phyloP scores from a whole-genome alignment of 345 rosid genomes.

The Linum trigynum region DNA sequence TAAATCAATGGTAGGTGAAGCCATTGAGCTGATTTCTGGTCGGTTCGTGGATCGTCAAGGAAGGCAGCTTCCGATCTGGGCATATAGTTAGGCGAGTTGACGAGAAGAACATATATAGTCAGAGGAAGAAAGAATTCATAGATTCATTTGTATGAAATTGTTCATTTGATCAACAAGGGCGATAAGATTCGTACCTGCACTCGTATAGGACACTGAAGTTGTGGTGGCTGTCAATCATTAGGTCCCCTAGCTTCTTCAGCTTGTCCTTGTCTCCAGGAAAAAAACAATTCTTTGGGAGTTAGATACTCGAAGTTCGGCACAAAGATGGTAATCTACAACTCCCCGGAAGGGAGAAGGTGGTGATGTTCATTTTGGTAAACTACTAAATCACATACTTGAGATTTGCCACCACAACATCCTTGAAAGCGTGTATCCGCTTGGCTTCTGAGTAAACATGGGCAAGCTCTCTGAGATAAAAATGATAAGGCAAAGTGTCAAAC shows the following conservation, averaged over 20 bases:
- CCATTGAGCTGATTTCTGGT: too few species aligned
- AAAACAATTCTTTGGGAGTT: conserved; percentile 4
- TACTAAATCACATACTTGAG: conserved; percentile 32
- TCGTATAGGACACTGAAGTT: conserved; percentile 84
- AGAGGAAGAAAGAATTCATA: too few species aligned
- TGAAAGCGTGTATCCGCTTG: conserved; percentile 67
- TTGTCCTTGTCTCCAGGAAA: conserved; percentile 69
- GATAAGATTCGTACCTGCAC: conserved; percentile 59
- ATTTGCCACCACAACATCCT: conserved; percentile 60
- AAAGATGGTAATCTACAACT: too few species aligned
- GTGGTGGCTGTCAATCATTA: conserved; percentile 90
- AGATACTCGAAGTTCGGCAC: not conserved
- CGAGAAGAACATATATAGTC: too few species aligned
- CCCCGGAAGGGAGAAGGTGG: too few species aligned
- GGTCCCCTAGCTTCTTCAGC: conserved; percentile 78
- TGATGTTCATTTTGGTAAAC: conserved; percentile 1
- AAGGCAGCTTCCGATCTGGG: too few species aligned
- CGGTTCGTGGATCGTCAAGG: too few species aligned
- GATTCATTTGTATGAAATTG: too few species aligned
- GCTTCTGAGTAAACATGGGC: conserved; percentile 91
- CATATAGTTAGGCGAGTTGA: too few species aligned
- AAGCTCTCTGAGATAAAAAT: conserved; percentile 49
- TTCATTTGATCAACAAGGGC: not conserved
- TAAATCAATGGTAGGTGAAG: too few species aligned
- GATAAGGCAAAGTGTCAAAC: too few species aligned